A percentile compares a stretch with the other conserved stretches of the same genome.
These are phyloP conservation scores for Vitis hybrid DNA, from an alignment of 177 flowering plant genomes.

Conservation along the genomic window DNA sequence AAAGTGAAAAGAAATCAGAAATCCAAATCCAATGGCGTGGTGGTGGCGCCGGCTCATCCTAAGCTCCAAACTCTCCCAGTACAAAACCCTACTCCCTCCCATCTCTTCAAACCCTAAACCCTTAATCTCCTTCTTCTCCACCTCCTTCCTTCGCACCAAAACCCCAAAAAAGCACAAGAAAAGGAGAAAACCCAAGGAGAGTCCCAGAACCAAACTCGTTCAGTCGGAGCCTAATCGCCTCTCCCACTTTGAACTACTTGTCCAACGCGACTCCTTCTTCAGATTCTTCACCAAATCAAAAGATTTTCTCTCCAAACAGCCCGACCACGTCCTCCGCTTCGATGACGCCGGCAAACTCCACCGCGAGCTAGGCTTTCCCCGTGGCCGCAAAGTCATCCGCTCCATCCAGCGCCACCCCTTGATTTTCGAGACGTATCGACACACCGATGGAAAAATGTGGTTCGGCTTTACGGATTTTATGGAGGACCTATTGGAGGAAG, in stretches of 20 bases:
- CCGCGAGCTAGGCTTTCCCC: constrained; percentile 82
- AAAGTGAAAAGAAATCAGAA: too few relatives aligned
- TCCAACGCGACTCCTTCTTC: constrained; percentile 57
- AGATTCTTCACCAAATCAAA: constrained; percentile 64
- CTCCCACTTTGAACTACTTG: constrained; percentile 58
- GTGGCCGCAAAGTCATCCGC: constrained; percentile 73
- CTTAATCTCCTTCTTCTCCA: constrained; percentile 44
- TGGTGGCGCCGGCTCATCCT: constrained; percentile 11
- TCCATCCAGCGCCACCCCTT: constrained; percentile 65
- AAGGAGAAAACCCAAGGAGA: constrained; percentile 47
- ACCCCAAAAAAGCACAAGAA: constrained; percentile 48
- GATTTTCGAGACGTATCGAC: constrained; percentile 61
- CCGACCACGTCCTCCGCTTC: constrained; percentile 64
- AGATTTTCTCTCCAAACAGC: constrained; percentile 70
- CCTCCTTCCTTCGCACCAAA: constrained; percentile 71
- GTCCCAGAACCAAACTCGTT: constrained; percentile 60
- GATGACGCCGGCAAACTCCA: constrained; percentile 86
- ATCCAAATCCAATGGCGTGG: constrained; percentile 22
- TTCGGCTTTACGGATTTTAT: constrained; percentile 80
- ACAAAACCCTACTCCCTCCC: constrained; percentile 18
- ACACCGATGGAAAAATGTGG: constrained; percentile 79
- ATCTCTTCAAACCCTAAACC: constrained; percentile 23
- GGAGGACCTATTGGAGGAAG: constrained; percentile 70
- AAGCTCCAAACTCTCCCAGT: not conserved
- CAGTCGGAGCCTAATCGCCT: constrained; percentile 44